Base-by-base conservation (phyloP, 2,329 filamentous ascomycete genomes). In the Pseudogymnoascus sp. region DNA sequence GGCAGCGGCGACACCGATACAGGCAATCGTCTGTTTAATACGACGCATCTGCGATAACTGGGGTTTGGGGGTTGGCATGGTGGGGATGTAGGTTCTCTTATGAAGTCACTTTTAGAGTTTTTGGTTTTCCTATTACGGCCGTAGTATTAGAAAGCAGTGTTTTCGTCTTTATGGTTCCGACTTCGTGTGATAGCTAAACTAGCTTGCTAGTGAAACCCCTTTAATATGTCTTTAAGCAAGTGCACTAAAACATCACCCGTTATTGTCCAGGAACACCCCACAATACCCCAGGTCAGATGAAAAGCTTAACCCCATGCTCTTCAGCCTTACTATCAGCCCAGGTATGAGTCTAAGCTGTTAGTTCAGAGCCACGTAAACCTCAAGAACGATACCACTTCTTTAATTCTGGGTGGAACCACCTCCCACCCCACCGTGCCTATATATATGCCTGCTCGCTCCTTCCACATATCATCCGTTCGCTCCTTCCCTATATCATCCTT, bases 21-120 rank as follows among this genome's bases (percentile, higher is more conserved):
- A 0, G 83, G 83, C 0, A 80, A 86, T 66, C 78, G 83, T 4
- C 73, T 87, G 1, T 87, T 85, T 70, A 85, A 86, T 69, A 86
- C 81, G 0, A 82, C 78, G 3, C 72, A 80, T 67, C 65, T 83
- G 60, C 67, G 69, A 53, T 78, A 66, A 74, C 7, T 1, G 5
- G 19, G 19, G 7, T 23, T 44, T 44, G 19, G 7, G 19, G 10
- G 17, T 17, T 9, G 6, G 3, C 10, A 4, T 15, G 17, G 4
- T 2, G 31, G 31, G 31, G 10, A 10, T 33, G 9, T 33, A 33
- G 10, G 31, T 33, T 33, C 31, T 11, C 31, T 11, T 11, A 8
- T 4, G 9, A 11, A 11, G 31, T 33, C 9, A 11, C 8, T 33
- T 33, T 33, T 28, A 28, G 31, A 4, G n/a, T 38, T 38, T 38